Conservation (phyloP, 2,329 filamentous ascomycete genomes). For the Reticulascus tulasneorum region DNA sequence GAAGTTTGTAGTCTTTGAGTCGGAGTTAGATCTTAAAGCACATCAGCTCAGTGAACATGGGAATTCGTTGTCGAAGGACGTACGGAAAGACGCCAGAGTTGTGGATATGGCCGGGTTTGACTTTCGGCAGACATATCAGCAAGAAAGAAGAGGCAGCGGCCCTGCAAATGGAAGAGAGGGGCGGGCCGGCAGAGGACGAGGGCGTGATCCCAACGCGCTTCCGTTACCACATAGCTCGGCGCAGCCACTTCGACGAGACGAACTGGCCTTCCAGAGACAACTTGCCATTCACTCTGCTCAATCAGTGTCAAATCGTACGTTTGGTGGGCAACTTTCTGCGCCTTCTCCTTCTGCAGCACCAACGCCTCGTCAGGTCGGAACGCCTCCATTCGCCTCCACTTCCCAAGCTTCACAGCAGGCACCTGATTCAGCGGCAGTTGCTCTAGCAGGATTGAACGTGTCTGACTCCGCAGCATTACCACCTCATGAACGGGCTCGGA, state of each 20-base stretch:
- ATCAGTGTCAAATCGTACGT: constrained; percentile 72
- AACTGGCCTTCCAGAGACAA: constrained; percentile 87
- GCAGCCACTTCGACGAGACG: constrained; percentile 77
- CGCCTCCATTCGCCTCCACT: constrained; percentile 1
- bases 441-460: constrained; percentile 50
- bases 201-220: constrained; percentile 84
- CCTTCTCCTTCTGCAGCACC: constrained; percentile 31
- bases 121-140: constrained; percentile 67
- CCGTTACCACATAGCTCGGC: constrained; percentile 71
- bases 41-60: constrained; percentile 85
- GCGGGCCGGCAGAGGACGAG: constrained; percentile 49
- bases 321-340: constrained; percentile 77
- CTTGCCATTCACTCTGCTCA: constrained; percentile 88
- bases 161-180: constrained; percentile 26
- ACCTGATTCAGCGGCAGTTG: constrained; percentile 19
- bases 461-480: constrained; percentile 51
- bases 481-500: constrained; percentile 76
- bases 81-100: constrained; percentile 73
- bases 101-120: constrained; percentile 90
- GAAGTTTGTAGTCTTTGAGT: constrained; percentile 96
- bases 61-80: constrained; percentile 74
- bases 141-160: constrained; percentile 45
- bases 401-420: constrained; percentile 6
- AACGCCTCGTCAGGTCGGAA: constrained; percentile 17
- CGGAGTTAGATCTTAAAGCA: constrained; percentile 90